Conservation (phyloP, 1,139 yeast species). For the Martiniozyma asiatica region DNA sequence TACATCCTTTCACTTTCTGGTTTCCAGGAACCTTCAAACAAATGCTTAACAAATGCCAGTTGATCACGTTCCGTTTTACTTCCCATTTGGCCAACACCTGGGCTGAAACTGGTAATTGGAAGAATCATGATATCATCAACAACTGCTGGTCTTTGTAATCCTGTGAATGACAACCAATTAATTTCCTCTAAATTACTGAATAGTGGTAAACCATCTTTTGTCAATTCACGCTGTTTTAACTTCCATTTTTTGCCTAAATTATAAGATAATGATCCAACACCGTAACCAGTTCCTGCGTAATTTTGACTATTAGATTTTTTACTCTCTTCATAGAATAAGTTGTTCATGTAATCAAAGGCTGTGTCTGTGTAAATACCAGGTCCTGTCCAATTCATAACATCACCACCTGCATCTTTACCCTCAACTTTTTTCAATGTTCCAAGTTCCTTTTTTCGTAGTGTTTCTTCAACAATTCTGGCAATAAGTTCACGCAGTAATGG, state of each 20-base stretch:
- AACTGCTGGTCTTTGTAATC: constrained; percentile 47
- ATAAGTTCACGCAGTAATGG: constrained; percentile 62
- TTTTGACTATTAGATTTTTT: constrained; percentile 16
- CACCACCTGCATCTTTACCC: constrained; percentile 42
- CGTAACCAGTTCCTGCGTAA: constrained; percentile 22
- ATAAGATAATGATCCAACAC: constrained; percentile 21
- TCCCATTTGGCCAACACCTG: constrained; percentile 77
- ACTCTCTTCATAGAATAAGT: no score
- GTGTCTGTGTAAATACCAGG: constrained; percentile 72
- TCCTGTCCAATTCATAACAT: constrained; percentile 75
- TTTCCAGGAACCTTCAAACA: constrained; percentile 71
- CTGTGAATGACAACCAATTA: constrained; percentile 57
- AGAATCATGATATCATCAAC: constrained; percentile 74
- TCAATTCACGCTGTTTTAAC: constrained; percentile 14
- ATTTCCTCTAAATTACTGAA: constrained; percentile 13
- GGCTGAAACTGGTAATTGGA: constrained; percentile 77
- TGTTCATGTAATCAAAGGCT: constrained; percentile 53
- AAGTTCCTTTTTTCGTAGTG: constrained; percentile 31
- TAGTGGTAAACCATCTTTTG: constrained; percentile 14
- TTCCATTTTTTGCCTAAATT: constrained; percentile 12
- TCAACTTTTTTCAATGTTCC: constrained; percentile 21
- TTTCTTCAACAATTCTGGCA: constrained; percentile 49
- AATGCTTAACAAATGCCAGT: constrained; percentile 57
- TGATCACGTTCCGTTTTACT: constrained; percentile 35
- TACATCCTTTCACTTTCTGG: constrained; percentile 19